phyloP scores from a whole-genome alignment of 805 yeast species.

The Ogataea chonburiensis region DNA sequence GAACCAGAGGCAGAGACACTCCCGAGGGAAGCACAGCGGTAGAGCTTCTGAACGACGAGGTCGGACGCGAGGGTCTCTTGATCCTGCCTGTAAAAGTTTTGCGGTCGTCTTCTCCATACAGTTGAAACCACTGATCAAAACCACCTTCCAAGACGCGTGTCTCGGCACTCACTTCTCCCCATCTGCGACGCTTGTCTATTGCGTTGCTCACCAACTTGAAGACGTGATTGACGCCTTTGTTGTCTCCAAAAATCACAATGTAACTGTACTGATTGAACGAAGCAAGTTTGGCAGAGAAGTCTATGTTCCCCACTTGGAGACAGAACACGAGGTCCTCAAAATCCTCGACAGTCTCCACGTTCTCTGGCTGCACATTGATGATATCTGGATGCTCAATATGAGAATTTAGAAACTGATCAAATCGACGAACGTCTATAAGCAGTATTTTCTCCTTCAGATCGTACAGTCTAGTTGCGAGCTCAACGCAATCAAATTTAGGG shows the following conservation, averaged over 20 bases:
- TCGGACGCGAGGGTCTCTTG: conserved; percentile 3
- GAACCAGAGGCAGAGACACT: conserved; percentile 22
- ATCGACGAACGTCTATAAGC: conserved; percentile 41
- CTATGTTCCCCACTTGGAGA: conserved; percentile 34
- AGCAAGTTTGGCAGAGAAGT: conserved; percentile 32
- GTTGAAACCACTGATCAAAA: conserved; percentile 42
- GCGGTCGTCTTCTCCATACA: conserved; percentile 29
- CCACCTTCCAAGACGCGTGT: conserved; percentile 40
- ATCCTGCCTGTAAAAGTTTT: conserved; percentile 18
- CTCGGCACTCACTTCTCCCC: conserved; percentile 12
- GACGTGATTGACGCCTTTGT: conserved; percentile 29
- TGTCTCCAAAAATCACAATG: conserved; percentile 41
- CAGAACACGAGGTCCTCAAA: conserved; percentile 23
- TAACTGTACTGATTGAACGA: conserved; percentile 34
- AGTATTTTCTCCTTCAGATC: conserved; percentile 22
- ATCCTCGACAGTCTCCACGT: conserved; percentile 14
- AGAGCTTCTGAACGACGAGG: conserved; percentile 4
- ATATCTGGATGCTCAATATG: conserved; percentile 40
- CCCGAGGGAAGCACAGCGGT: conserved; percentile 2
- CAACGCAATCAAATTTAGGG: conserved; percentile 14
- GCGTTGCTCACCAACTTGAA: conserved; percentile 21
- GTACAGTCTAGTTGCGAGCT: conserved; percentile 13
- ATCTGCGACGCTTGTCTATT: conserved; percentile 11
- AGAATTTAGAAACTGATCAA: conserved; percentile 31
- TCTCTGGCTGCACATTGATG: conserved; percentile 41